These are phyloP conservation scores for Ascomycota sp. DNA, from an alignment of 2,329 filamentous ascomycete genomes.

Conservation along the genomic window DNA sequence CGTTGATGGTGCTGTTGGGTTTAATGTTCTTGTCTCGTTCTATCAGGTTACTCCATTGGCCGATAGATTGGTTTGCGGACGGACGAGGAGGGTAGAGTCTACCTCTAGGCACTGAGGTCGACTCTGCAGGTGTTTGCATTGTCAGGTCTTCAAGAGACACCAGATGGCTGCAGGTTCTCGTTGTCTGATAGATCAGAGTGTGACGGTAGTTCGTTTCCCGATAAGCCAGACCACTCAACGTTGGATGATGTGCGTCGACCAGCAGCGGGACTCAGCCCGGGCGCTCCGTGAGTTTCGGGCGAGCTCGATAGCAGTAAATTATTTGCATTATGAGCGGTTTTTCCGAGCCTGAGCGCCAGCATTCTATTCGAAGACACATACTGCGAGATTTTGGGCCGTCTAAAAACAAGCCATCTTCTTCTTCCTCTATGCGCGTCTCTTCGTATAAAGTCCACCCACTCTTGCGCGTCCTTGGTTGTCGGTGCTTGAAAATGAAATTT, in stretches of 20 bases:
- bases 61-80: constrained; percentile 30
- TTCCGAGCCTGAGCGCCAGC: neutral
- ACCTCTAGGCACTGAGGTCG: constrained; percentile 7
- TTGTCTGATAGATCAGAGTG: constrained; percentile 75
- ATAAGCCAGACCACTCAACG: constrained; percentile 41
- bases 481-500: constrained; percentile 80
- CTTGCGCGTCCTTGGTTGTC: constrained; percentile 52
- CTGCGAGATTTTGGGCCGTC: constrained; percentile 40
- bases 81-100: constrained; percentile 11
- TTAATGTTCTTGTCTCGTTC: constrained; percentile 1
- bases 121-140: constrained; percentile 14
- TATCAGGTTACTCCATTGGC: constrained; percentile 35
- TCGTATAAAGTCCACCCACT: constrained; percentile 73
- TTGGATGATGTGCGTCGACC: constrained; percentile 38
- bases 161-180: constrained; percentile 27
- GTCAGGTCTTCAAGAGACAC: constrained; percentile 30
- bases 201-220: constrained; percentile 49
- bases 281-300: constrained; percentile 29
- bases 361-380: constrained; percentile 16
- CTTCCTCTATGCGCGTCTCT: constrained; percentile 69
- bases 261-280: constrained; percentile 10
- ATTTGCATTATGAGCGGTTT: constrained; percentile 14
- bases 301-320: constrained; percentile 33
- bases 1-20: constrained; percentile 2
- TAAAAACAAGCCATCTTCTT: constrained; percentile 66